These are phyloP conservation scores for Vigna nakashimae DNA, from an alignment of 306 rosid genomes.

Conservation along the genomic window DNA sequence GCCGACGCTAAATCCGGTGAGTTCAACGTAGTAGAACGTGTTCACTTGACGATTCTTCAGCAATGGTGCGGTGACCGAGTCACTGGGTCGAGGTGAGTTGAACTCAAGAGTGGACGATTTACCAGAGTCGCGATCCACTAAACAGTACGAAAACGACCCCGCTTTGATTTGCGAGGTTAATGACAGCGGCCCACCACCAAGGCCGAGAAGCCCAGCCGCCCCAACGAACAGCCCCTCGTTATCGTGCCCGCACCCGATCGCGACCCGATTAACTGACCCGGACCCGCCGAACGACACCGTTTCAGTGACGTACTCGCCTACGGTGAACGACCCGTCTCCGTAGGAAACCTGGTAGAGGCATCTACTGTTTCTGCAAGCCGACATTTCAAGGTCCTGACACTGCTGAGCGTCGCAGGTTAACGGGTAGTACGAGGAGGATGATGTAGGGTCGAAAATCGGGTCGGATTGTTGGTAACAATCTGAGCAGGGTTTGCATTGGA, in stretches of 20 bases:
- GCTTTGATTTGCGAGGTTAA: conserved; percentile 75
- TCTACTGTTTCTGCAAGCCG: conserved; percentile 54
- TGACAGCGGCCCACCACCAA: conserved; percentile 82
- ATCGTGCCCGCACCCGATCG: conserved; percentile 87
- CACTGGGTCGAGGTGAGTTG: conserved; percentile 70
- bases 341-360: conserved; percentile 87
- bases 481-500: conserved; percentile 86
- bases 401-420: conserved; percentile 64
- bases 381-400: conserved; percentile 56
- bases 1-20: conserved; percentile 80
- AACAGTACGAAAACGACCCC: conserved; percentile 78
- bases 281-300: conserved; percentile 81
- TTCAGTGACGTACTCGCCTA: conserved; percentile 73
- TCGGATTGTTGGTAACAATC: conserved; percentile 92
- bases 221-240: conserved; percentile 85
- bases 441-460: conserved; percentile 70
- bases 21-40: conserved; percentile 72
- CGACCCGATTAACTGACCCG: conserved; percentile 56
- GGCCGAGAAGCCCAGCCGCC: conserved; percentile 84
- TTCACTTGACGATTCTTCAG: conserved; percentile 42
- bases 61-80: conserved; percentile 63
- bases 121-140: conserved; percentile 82
- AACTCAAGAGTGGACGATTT: conserved; percentile 82
- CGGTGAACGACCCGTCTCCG: conserved; percentile 90
- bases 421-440: conserved; percentile 59